Percentiles rank a stretch among this genome's conserved stretches.
phyloP scores from a whole-genome alignment of 371 early-diverging fungal genomes.

The Choanephora cucurbitarum region DNA sequence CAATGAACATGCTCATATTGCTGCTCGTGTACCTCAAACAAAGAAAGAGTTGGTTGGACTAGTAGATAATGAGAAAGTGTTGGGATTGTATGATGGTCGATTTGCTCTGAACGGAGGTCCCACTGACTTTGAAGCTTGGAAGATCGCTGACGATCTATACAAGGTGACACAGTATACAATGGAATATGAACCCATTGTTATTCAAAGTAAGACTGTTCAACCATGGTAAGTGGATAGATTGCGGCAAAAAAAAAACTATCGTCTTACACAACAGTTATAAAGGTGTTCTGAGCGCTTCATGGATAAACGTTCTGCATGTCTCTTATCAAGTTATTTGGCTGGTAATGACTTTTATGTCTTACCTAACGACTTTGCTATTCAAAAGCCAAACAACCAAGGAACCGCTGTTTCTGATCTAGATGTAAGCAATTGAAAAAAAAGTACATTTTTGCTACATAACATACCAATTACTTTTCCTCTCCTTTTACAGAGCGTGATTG shows the following conservation, averaged over 20 bases:
- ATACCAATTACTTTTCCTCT: neutral
- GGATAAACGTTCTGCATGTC: slow-evolving; percentile 42
- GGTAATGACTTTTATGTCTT: slow-evolving; percentile 50
- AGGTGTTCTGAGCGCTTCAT: slow-evolving; percentile 54
- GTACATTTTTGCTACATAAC: too few relatives aligned
- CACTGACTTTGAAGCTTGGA: slow-evolving; percentile 39
- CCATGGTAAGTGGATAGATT: too few relatives aligned
- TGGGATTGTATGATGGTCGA: slow-evolving; percentile 35
- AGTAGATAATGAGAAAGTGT: slow-evolving; percentile 20
- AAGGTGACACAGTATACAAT: slow-evolving; percentile 40
- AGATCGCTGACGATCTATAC: slow-evolving; percentile 30
- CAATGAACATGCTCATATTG: neutral
- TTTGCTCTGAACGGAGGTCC: slow-evolving; percentile 46
- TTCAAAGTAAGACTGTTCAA: slow-evolving; percentile 44
- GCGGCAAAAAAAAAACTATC: neutral
- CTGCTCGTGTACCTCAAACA: slow-evolving; percentile 22
- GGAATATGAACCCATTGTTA: slow-evolving; percentile 53
- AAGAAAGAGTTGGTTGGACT: slow-evolving; percentile 34
- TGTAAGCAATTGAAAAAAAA: too few relatives aligned
- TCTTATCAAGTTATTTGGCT: slow-evolving; percentile 43
- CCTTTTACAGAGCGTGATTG: slow-evolving; percentile 38
- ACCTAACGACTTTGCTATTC: slow-evolving; percentile 44
- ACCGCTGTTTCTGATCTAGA: slow-evolving; percentile 39
- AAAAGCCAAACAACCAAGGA: slow-evolving; percentile 28
- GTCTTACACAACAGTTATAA: too few relatives aligned